Evolutionary conservation across 176 grass and related monocot species (phyloP).

Genomic region (Bolboschoenus planiculmis): DNA sequence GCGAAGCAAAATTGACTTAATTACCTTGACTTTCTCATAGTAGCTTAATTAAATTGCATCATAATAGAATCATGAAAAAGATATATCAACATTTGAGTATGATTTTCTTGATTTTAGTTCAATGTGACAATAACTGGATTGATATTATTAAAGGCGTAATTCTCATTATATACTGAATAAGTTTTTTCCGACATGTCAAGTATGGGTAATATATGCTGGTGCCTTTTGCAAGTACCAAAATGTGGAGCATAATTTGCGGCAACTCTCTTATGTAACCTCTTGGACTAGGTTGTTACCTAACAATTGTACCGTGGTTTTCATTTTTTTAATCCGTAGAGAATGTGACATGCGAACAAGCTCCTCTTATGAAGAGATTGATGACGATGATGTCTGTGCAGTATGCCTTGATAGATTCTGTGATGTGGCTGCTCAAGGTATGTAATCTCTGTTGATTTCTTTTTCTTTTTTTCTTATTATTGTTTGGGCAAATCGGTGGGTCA

Average conservation of each 20-base stretch:
- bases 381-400: conserved; percentile 47
- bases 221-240: neutral
- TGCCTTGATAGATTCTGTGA: conserved; percentile 74
- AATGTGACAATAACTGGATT: neutral
- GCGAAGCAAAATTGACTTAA: neutral
- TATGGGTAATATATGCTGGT: neutral
- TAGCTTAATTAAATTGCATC: neutral
- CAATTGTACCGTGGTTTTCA: neutral
- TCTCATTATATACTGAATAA: neutral
- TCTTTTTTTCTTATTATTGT: neutral
- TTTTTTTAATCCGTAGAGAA: conserved; percentile 32
- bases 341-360: conserved; percentile 27
- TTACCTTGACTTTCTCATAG: neutral
- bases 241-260: neutral
- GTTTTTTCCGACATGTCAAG: neutral
- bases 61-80: neutral
- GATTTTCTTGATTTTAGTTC: neutral
- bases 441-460: neutral
- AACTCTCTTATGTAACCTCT: neutral
- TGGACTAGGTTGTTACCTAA: neutral
- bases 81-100: neutral
- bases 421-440: conserved; percentile 62
- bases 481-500: neutral
- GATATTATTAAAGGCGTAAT: neutral
- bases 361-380: conserved; percentile 18